Percentiles rank a stretch among this genome's conserved stretches.
phyloP scores from a whole-genome alignment of 2,329 filamentous ascomycete genomes.

The Pseudogymnoascus sp. region DNA sequence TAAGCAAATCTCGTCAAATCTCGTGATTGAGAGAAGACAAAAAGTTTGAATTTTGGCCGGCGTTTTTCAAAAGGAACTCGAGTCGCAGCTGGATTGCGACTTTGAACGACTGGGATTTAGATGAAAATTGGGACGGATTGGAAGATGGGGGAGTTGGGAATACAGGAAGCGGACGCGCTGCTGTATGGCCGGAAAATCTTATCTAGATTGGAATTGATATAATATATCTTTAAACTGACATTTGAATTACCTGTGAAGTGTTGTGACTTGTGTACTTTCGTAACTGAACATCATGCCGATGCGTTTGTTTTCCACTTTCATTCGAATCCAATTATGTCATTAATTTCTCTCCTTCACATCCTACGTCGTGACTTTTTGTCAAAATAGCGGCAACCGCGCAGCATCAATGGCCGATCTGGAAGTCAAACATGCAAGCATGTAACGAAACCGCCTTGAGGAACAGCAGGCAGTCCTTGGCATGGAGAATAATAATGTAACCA shows the following conservation, averaged over 20 bases:
- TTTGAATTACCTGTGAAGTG: neutral
- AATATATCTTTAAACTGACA: neutral
- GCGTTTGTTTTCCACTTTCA: neutral
- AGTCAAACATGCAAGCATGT: no score
- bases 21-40: neutral
- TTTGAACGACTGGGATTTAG: neutral
- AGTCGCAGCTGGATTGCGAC: neutral
- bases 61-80: neutral
- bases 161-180: conserved; percentile 2
- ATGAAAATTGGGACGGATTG: neutral
- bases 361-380: no score
- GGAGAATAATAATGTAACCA: neutral
- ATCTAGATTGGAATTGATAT: neutral
- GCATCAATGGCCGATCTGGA: neutral
- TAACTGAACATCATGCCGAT: neutral
- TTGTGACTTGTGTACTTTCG: neutral
- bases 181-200: conserved; percentile 1
- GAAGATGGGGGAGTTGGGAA: conserved; percentile 2
- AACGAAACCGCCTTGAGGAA: no score
- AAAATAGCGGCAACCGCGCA: neutral
- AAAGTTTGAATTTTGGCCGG: conserved; percentile 5
- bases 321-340: no score
- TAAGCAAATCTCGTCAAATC: neutral
- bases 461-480: neutral
- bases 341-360: neutral